phyloP scores from a whole-genome alignment of 2,329 filamentous ascomycete genomes.

The Dactylellina drechsleri region DNA sequence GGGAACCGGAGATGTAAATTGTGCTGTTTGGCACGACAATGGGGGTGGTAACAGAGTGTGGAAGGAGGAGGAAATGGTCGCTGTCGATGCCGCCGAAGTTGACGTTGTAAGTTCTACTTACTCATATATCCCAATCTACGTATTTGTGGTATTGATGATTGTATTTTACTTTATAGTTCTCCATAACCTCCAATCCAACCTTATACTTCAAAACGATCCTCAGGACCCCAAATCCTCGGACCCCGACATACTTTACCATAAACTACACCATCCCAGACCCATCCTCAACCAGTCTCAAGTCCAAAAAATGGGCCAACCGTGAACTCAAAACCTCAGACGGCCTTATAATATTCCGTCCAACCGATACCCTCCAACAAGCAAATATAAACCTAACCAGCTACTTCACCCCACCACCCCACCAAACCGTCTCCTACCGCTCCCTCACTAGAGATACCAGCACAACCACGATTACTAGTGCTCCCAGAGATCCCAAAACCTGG shows the following conservation, averaged over 20 bases:
- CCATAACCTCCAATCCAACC: slow-evolving; percentile 9
- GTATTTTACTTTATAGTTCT: slow-evolving; percentile 21
- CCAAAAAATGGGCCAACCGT: slow-evolving; percentile 44
- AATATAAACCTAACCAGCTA: slow-evolving; percentile 14
- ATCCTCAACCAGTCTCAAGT: neutral
- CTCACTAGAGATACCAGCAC: neutral
- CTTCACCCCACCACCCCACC: neutral
- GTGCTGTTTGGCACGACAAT: slow-evolving; percentile 41
- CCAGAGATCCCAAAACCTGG: slow-evolving; percentile 30
- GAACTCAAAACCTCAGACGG: slow-evolving; percentile 41
- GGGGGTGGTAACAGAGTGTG: slow-evolving; percentile 13
- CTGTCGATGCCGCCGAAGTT: neutral
- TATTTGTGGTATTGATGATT: neutral
- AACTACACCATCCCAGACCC: slow-evolving; percentile 31
- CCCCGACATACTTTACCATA: slow-evolving; percentile 41
- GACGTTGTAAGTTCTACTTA: slow-evolving; percentile 33
- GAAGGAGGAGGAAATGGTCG: slow-evolving; percentile 20
- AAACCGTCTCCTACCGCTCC: neutral
- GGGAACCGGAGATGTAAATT: neutral
- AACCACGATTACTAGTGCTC: too few relatives aligned
- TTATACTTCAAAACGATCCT: slow-evolving; percentile 39
- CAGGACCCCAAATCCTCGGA: slow-evolving; percentile 3
- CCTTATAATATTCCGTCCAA: slow-evolving; percentile 31
- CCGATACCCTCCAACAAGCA: slow-evolving; percentile 1
- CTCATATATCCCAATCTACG: neutral